Evolutionary conservation across 257 asterid species (phyloP).

Genomic region (Rubia yunnanensis): DNA sequence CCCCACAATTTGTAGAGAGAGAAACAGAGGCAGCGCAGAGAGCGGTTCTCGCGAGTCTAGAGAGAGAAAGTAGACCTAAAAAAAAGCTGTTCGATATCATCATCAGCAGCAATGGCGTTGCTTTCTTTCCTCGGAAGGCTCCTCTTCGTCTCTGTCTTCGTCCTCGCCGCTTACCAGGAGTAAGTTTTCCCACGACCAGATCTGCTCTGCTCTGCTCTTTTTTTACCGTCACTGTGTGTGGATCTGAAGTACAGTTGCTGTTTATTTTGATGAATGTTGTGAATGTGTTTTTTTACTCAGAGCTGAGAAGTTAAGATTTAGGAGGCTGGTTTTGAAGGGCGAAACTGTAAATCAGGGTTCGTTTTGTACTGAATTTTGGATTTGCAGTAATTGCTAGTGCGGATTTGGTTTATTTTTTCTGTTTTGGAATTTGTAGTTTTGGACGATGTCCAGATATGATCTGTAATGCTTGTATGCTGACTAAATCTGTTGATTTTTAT

Average conservation of each 20-base stretch:
- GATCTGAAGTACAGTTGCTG: conserved; percentile 21
- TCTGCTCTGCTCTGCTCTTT: conserved; percentile 23
- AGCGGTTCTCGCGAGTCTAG: conserved; percentile 7
- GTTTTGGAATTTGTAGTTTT: too few relatives aligned
- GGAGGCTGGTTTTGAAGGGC: not conserved
- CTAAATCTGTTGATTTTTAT: not conserved
- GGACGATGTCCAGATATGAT: too few relatives aligned
- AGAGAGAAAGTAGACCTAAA: conserved; percentile 17
- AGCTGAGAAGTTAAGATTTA: not conserved
- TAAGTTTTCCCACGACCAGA: conserved; percentile 35
- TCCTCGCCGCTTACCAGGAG: conserved; percentile 92
- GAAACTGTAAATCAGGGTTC: not conserved
- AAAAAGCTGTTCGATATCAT: not conserved
- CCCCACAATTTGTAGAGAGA: conserved; percentile 19
- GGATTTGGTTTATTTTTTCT: not conserved
- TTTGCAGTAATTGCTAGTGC: not conserved
- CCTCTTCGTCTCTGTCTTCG: conserved; percentile 83
- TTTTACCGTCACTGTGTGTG: conserved; percentile 4
- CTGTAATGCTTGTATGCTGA: not conserved
- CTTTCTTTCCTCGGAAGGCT: conserved; percentile 66
- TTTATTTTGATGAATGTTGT: too few relatives aligned
- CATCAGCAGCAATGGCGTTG: conserved; percentile 45
- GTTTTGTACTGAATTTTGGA: not conserved
- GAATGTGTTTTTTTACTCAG: not conserved
- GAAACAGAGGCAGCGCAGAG: conserved; percentile 1